These are phyloP conservation scores for Leishmania mexicana DNA, from an alignment of 208 protist genomes.

Conservation along the genomic window DNA sequence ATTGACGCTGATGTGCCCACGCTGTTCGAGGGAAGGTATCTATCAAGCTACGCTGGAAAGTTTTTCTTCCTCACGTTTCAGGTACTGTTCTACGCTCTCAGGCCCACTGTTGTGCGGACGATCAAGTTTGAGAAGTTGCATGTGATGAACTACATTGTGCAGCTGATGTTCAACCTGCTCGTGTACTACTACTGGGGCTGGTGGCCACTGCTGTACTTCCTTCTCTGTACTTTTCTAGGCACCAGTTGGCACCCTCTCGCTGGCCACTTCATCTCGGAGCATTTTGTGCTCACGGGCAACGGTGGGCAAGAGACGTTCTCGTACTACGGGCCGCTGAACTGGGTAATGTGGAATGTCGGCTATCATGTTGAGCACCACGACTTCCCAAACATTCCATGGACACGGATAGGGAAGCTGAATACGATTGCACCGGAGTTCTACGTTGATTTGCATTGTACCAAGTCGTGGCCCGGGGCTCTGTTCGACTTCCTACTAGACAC, in stretches of 20 bases:
- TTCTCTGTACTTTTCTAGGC: conserved; percentile 79
- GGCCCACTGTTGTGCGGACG: conserved; percentile 73
- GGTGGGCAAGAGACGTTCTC: conserved; percentile 95
- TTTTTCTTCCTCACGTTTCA: conserved; percentile 88
- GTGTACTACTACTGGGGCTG: conserved; percentile 60
- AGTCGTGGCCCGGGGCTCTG: conserved; percentile 81
- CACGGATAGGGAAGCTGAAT: conserved; percentile 76
- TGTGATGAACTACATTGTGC: conserved; percentile 57
- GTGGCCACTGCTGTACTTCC: conserved; percentile 76
- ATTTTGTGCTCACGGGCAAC: conserved; percentile 86
- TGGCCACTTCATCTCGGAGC: conserved; percentile 94
- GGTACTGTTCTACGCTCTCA: conserved; percentile 90
- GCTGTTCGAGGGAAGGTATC: conserved; percentile 61
- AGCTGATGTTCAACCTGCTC: conserved; percentile 42
- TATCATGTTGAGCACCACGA: conserved; percentile 99
- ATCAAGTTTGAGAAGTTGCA: conserved; percentile 67
- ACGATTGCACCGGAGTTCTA: conserved; percentile 95
- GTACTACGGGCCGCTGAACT: conserved; percentile 96
- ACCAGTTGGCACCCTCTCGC: conserved; percentile 88
- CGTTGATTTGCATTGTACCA: conserved; percentile 70
- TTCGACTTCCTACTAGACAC: conserved; percentile 85
- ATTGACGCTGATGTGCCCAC: conserved; percentile 92
- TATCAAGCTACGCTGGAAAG: conserved; percentile 75
- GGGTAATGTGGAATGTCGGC: conserved; percentile 92
- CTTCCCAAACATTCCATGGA: conserved; percentile 96